phyloP scores from a whole-genome alignment of 2,329 filamentous ascomycete genomes.

The Scytalidium lignicola region DNA sequence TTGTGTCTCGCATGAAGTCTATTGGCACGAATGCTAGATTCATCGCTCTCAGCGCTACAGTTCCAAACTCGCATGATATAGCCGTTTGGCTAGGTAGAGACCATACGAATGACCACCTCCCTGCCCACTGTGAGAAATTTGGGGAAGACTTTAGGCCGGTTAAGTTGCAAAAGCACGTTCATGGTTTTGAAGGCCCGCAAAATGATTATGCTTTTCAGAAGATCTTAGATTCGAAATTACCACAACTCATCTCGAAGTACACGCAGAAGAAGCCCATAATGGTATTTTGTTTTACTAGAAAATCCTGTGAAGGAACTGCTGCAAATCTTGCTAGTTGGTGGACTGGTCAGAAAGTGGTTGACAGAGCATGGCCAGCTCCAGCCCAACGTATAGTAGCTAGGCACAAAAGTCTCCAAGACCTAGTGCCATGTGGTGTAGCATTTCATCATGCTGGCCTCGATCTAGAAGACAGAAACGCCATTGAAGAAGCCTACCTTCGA shows the following conservation, averaged over 20 bases:
- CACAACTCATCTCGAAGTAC: slow-evolving; percentile 61
- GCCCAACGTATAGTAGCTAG: slow-evolving; percentile 43
- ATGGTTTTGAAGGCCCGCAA: slow-evolving; percentile 53
- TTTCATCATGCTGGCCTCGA: slow-evolving; percentile 80
- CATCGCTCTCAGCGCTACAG: slow-evolving; percentile 75
- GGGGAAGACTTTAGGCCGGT: slow-evolving; percentile 79
- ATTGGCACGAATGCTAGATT: slow-evolving; percentile 72
- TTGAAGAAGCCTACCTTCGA: slow-evolving; percentile 64
- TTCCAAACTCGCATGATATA: slow-evolving; percentile 78
- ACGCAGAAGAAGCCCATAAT: slow-evolving; percentile 70
- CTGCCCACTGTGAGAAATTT: slow-evolving; percentile 65
- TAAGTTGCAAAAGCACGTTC: slow-evolving; percentile 68
- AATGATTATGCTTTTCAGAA: slow-evolving; percentile 80
- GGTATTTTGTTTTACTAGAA: slow-evolving; percentile 76
- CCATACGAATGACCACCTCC: slow-evolving; percentile 50
- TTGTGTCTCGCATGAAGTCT: slow-evolving; percentile 84
- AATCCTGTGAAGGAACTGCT: slow-evolving; percentile 64
- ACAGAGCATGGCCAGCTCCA: slow-evolving; percentile 61
- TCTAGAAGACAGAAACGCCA: slow-evolving; percentile 52
- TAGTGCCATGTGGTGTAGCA: slow-evolving; percentile 55
- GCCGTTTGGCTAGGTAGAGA: slow-evolving; percentile 73
- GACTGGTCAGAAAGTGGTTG: slow-evolving; percentile 41
- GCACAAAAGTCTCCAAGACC: slow-evolving; percentile 53
- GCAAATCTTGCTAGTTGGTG: slow-evolving; percentile 63
- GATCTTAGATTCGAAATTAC: slow-evolving; percentile 59